phyloP scores from a whole-genome alignment of 306 rosid species.

The Styphnolobium japonicum region DNA sequence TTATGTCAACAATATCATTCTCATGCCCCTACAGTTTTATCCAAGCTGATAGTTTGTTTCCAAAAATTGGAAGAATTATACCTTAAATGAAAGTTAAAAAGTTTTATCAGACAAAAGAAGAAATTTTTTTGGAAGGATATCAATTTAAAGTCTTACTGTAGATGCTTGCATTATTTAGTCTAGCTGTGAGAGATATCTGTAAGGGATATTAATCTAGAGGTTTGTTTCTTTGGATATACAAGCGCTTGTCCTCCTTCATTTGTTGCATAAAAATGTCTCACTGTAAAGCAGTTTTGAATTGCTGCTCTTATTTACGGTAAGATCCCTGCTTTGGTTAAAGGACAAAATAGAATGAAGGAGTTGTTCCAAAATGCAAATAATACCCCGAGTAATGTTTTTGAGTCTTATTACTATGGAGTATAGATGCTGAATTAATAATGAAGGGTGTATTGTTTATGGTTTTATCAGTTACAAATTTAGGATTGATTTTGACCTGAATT shows the following conservation, averaged over 20 bases:
- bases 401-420: too few relatives aligned
- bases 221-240: background rate
- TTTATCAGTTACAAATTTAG: background rate
- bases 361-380: background rate
- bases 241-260: background rate
- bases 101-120: too few relatives aligned
- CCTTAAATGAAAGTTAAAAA: background rate
- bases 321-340: background rate
- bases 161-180: background rate
- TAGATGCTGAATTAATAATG: background rate
- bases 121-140: too few relatives aligned
- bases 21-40: background rate
- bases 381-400: too few relatives aligned
- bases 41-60: background rate
- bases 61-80: background rate
- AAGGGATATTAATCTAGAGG: background rate
- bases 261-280: background rate
- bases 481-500: background rate
- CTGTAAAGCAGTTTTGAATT: background rate
- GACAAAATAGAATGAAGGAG: slow-evolving; percentile 9
- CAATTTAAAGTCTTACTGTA: too few relatives aligned
- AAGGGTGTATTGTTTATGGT: background rate
- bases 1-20: background rate
- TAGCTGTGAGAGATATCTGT: slow-evolving; percentile 5
- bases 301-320: background rate